Evolutionary conservation across 805 yeast species (phyloP).

Genomic region (Metschnikowia santaceciliae): DNA sequence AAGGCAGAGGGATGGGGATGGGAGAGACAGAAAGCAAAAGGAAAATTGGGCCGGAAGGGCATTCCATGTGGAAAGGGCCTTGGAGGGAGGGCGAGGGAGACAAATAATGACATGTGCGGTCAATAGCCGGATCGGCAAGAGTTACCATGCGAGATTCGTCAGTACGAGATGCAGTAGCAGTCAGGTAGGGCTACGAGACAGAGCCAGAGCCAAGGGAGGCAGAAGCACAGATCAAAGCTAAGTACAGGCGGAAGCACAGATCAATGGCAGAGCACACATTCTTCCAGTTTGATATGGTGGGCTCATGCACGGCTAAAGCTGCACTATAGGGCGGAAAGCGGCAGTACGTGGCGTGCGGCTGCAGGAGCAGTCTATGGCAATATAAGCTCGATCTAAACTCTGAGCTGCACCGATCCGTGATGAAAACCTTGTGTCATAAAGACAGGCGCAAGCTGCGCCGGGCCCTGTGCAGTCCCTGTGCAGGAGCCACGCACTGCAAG

Average conservation of each 20-base stretch:
- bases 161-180: neutral
- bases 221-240: too few species aligned
- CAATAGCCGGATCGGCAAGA: neutral
- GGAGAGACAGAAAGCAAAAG: too few species aligned
- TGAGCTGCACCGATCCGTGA: neutral
- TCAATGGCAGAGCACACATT: neutral
- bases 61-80: too few species aligned
- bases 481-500: neutral
- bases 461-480: neutral
- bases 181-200: too few species aligned
- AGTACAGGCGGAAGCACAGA: neutral
- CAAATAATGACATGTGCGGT: neutral
- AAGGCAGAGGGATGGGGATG: too few species aligned
- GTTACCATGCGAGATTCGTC: neutral
- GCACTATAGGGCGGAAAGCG: neutral
- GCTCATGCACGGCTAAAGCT: slow-evolving; percentile 1
- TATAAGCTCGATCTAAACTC: slow-evolving; percentile 1
- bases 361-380: neutral
- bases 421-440: neutral
- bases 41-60: too few species aligned
- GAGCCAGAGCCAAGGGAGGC: too few species aligned
- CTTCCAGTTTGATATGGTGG: neutral
- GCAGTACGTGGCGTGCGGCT: neutral
- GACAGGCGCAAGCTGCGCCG: neutral
- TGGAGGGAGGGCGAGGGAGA: too few species aligned